These are phyloP conservation scores for Leccinum longicurvipes DNA, from an alignment of 768 basidiomycete species.

Conservation along the genomic window DNA sequence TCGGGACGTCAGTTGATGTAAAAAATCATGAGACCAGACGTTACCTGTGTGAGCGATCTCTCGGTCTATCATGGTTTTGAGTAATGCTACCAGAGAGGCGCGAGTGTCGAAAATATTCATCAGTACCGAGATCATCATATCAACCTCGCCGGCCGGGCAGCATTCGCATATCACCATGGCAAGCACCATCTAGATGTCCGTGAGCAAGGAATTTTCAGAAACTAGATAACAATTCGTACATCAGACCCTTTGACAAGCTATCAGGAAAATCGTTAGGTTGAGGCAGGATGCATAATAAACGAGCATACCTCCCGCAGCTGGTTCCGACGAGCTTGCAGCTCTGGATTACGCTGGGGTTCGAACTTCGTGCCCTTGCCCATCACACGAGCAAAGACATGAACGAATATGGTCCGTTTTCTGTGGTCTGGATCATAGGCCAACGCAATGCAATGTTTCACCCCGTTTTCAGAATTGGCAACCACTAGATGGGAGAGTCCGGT, in stretches of 20 bases:
- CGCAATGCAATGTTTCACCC: constrained; percentile 82
- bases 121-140: constrained; percentile 80
- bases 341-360: constrained; percentile 52
- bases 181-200: constrained; percentile 55
- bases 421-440: constrained; percentile 73
- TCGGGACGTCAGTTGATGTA: constrained; percentile 3
- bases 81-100: constrained; percentile 62
- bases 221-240: constrained; percentile 39
- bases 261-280: constrained; percentile 2
- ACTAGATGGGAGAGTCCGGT: constrained; percentile 79
- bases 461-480: constrained; percentile 80
- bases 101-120: constrained; percentile 85
- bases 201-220: constrained; percentile 7
- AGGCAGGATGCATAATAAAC: not conserved
- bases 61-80: constrained; percentile 82
- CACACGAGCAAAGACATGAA: constrained; percentile 79
- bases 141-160: constrained; percentile 75
- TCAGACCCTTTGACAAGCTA: constrained; percentile 74
- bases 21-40: constrained; percentile 3
- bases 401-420: constrained; percentile 72
- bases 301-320: constrained; percentile 57
- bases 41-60: constrained; percentile 79
- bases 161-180: constrained; percentile 86
- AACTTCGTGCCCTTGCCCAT: constrained; percentile 79
- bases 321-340: constrained; percentile 45